Base-by-base conservation (phyloP, 2,329 filamentous ascomycete species). In the Bipolaris sorokiniana region DNA sequence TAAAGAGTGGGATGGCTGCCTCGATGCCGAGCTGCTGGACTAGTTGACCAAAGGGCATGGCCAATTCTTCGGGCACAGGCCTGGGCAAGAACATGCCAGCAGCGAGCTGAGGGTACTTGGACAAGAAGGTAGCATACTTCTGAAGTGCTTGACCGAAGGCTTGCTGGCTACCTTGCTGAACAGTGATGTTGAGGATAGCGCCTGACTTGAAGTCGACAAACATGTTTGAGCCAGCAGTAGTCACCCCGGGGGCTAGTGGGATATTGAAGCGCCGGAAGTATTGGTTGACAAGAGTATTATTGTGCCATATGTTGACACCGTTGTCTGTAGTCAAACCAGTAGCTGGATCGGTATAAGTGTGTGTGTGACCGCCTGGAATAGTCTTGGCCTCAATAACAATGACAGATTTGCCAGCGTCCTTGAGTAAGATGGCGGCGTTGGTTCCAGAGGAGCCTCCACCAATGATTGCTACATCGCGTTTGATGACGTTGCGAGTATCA, bases 1-100 rank as follows among this genome's bases (percentile, higher is more conserved):
- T 58, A 3, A 46, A 7, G 2, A 13, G 28, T 9, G 49, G 46
- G 2, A 48, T 26, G 1, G 79, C 70, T 26, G 74, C 78, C 18
- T 75, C 66, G 5, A 85, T 67, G n/a, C 73, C 66, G 66, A 84
- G 78, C 66, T 84, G 83, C 33, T 72, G 65, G 11, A 81, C 72
- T 53, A 84, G 84, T 3, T 82, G 74, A 16, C 79, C 76, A 54
- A 81, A 84, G 2, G 81, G 76, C 3, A 83, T 66, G 18, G 80
- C 65, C 1, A 85, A 69, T 40, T 83, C 81, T 28, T 77, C 72
- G 0, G 81, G 81, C 0, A 83, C 73, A 7, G 78, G 77, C 9
- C 70, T 63, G 0, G 80, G 77, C 0, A 82, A 69, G 20, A 81
- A 78, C 55, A 81, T 82, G 7, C 81, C 81, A 1, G 46, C 52